A percentile compares a stretch with the other conserved stretches of the same genome.
phyloP scores from a whole-genome alignment of 306 rosid genomes.

The Styphnolobium japonicum region DNA sequence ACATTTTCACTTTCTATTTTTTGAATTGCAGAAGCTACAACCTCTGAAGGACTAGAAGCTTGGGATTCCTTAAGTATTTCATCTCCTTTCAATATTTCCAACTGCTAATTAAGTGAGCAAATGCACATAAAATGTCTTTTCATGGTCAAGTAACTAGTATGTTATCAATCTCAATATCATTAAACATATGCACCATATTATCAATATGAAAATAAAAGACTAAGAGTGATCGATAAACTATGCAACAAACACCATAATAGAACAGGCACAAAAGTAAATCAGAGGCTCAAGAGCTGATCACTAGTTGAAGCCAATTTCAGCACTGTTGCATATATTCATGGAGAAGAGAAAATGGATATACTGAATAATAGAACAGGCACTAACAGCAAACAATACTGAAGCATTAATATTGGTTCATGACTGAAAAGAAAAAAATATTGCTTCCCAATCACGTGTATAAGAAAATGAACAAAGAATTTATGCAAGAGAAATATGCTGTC shows the following conservation, averaged over 20 bases:
- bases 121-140: neutral
- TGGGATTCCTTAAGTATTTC: slow-evolving; percentile 17
- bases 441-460: no score
- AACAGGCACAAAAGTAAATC: no score
- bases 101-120: slow-evolving; percentile 34
- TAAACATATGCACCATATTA: neutral
- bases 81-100: slow-evolving; percentile 47
- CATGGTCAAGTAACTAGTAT: neutral
- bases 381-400: neutral
- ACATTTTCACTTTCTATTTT: slow-evolving; percentile 13
- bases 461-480: no score
- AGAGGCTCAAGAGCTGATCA: neutral
- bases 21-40: slow-evolving; percentile 5
- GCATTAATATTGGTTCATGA: neutral
- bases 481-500: neutral
- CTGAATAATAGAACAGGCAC: neutral
- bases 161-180: neutral
- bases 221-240: neutral
- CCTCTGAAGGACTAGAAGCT: slow-evolving; percentile 17
- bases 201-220: neutral
- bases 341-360: neutral
- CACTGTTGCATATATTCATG: neutral
- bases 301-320: neutral
- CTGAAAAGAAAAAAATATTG: no score
- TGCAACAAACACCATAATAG: neutral